These are phyloP conservation scores for Coemansia sp. DNA, from an alignment of 192 early-diverging fungal species.

Conservation along the genomic window DNA sequence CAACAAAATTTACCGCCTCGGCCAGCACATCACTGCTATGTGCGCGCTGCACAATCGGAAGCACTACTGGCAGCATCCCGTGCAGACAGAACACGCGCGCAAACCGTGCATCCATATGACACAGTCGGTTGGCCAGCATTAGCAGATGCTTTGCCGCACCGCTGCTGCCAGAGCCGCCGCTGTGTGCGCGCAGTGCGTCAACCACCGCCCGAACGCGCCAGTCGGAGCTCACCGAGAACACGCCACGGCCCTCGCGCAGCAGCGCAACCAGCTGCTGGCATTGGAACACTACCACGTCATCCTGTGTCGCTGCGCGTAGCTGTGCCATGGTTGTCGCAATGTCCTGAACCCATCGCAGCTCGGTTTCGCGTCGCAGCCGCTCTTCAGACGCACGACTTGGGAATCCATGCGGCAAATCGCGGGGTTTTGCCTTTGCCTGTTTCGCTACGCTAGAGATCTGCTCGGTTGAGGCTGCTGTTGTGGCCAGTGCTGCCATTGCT, in stretches of 20 bases:
- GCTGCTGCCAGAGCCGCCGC: conserved; percentile 19
- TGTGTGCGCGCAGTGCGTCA: conserved; percentile 43
- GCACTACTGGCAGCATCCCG: conserved; percentile 41
- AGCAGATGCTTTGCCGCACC: conserved; percentile 29
- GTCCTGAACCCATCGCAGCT: conserved; percentile 52
- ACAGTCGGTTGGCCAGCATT: conserved; percentile 45
- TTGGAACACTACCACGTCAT: conserved; percentile 34
- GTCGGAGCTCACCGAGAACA: conserved; percentile 46
- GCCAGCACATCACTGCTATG: conserved; percentile 31
- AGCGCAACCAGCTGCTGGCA: conserved; percentile 46
- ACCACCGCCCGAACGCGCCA: conserved; percentile 50
- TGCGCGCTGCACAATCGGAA: conserved; percentile 19
- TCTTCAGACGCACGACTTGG: conserved; percentile 46
- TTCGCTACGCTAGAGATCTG: conserved; percentile 17
- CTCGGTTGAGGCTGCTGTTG: conserved; percentile 21
- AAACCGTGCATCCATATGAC: conserved; percentile 42
- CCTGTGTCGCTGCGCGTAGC: conserved; percentile 30
- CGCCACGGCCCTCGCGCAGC: conserved; percentile 48
- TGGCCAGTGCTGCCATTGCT: conserved; percentile 11
- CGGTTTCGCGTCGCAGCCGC: conserved; percentile 50
- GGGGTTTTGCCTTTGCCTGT: conserved; percentile 17
- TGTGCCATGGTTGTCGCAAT: conserved; percentile 34
- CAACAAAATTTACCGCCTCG: conserved; percentile 41
- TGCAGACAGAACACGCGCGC: conserved; percentile 46
- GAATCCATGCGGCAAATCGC: conserved; percentile 34